Conservation (phyloP, 2,329 filamentous ascomycete species). For the Neofusicoccum ribis region DNA sequence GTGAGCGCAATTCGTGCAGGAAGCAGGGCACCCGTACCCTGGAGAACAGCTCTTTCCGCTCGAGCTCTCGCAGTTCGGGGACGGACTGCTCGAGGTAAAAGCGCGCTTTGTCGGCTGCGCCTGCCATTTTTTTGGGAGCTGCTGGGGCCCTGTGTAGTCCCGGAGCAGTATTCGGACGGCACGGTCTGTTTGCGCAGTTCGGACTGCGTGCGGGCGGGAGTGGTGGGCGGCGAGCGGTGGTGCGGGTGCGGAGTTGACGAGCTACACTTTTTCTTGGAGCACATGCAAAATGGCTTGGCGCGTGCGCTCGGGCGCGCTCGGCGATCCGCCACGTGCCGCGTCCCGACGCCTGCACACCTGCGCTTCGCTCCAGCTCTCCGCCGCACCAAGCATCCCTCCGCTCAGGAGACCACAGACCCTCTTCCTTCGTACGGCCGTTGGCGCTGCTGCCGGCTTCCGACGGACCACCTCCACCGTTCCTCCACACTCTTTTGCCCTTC, state of each 20-base stretch:
- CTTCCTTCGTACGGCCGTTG: background rate
- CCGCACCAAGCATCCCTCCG: background rate
- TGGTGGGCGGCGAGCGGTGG: background rate
- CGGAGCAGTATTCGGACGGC: background rate
- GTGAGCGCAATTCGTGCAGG: slow-evolving; percentile 20
- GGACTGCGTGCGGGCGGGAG: background rate
- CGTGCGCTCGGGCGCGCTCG: background rate
- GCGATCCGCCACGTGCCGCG: background rate
- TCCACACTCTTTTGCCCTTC: slow-evolving; percentile 1
- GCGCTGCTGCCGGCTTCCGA: background rate
- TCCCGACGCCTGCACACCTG: background rate
- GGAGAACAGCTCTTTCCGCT: slow-evolving; percentile 87
- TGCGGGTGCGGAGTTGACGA: background rate
- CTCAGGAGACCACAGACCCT: slow-evolving; percentile 4
- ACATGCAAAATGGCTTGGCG: background rate
- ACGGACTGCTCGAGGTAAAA: slow-evolving; percentile 93
- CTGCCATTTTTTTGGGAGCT: slow-evolving; percentile 13
- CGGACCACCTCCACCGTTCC: background rate
- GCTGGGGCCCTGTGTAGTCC: slow-evolving; percentile 26
- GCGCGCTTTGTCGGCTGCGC: slow-evolving; percentile 86
- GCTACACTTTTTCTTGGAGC: background rate
- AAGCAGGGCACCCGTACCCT: slow-evolving; percentile 54
- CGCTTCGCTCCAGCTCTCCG: background rate
- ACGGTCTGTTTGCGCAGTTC: background rate
- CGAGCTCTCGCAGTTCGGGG: slow-evolving; percentile 87